Evolutionary conservation across 2,329 filamentous ascomycete species (phyloP), one percentile per base, ranked within the genome.

Genomic region (Pestalotiopsis fici): DNA sequence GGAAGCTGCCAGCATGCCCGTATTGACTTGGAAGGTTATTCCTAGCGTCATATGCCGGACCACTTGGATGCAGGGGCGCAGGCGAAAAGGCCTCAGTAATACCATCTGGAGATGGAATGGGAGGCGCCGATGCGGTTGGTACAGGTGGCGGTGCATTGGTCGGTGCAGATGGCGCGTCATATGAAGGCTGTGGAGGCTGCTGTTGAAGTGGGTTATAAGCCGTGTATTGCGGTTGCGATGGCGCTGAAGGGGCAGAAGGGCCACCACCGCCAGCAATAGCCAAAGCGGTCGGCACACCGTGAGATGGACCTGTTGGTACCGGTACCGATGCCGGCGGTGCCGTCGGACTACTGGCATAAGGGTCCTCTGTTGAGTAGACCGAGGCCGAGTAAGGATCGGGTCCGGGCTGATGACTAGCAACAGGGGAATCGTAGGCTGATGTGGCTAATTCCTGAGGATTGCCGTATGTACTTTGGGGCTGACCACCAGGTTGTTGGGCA

Each of bases 401-500:
- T 69, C 75, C 79, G 35, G 82, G 81, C 74, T 83, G 85, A 75
- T 86, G 83, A 5, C 84, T 78, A 13, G 84, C 87, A 50, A 92
- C 85, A 55, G 92, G 92, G 3, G 91, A 92, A 78, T 94, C 91
- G 74, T 94, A 95, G 11, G 88, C 88, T 1, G 91, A 92, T 0
- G 92, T 94, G 28, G 92, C 91, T 59, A 95, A 83, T 80, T 95
- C 93, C 79, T 95, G 93, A 0, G 92, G 89, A 70, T 89, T 88
- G 31, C 90, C 89, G 72, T 91, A 92, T 12, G 88, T 91, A 77
- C 89, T 91, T 74, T 90, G 87, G 3, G 89, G 90, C 18, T 87
- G 88, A 66, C 87, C 88, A 66, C 78, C 80, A 21, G 76, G 79
- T 70, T 78, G 77, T 69, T 75, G 80, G 67, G 79, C 81, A 65